Conservation (phyloP, 2,329 filamentous ascomycete species). For the Colletotrichum tabaci region DNA sequence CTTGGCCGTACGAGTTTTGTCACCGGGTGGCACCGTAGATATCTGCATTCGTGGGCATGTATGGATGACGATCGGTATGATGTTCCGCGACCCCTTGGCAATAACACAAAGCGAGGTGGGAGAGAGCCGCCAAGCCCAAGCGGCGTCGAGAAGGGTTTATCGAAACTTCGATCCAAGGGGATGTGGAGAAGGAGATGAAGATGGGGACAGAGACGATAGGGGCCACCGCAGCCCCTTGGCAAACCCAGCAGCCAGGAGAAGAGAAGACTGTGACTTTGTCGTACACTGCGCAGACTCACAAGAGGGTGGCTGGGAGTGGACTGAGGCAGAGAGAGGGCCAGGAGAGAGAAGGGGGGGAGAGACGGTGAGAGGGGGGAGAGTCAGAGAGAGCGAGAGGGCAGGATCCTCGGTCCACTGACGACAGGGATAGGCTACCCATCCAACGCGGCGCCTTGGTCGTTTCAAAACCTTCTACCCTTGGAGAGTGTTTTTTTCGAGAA, state of each 20-base stretch:
- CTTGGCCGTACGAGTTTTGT: background rate
- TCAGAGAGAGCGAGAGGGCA: background rate
- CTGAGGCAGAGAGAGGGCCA: too few relatives aligned
- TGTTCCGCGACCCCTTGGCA: conserved; percentile 16
- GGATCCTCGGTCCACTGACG: background rate
- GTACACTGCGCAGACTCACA: too few relatives aligned
- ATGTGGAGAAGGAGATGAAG: conserved; percentile 5
- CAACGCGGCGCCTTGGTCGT: conserved; percentile 11
- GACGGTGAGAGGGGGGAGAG: too few relatives aligned
- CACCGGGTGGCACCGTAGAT: background rate
- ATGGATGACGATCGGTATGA: conserved; percentile 31
- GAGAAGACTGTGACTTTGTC: background rate
- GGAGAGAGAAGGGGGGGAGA: too few relatives aligned
- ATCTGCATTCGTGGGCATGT: too few relatives aligned
- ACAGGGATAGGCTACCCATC: conserved; percentile 20
- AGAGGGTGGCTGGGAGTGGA: too few relatives aligned
- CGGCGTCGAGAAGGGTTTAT: conserved; percentile 18
- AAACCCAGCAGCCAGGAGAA: conserved; percentile 1
- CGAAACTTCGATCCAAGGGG: conserved; percentile 30
- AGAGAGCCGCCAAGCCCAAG: conserved; percentile 3
- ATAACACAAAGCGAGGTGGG: conserved; percentile 3
- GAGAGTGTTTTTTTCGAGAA: conserved; percentile 24
- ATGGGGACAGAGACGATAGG: background rate
- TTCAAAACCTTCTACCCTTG: conserved; percentile 21
- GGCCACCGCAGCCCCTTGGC: conserved; percentile 1